A percentile compares a stretch with the other conserved stretches of the same genome.
These are phyloP conservation scores for Prosopis cineraria DNA, from an alignment of 306 rosid species.

Conservation along the genomic window DNA sequence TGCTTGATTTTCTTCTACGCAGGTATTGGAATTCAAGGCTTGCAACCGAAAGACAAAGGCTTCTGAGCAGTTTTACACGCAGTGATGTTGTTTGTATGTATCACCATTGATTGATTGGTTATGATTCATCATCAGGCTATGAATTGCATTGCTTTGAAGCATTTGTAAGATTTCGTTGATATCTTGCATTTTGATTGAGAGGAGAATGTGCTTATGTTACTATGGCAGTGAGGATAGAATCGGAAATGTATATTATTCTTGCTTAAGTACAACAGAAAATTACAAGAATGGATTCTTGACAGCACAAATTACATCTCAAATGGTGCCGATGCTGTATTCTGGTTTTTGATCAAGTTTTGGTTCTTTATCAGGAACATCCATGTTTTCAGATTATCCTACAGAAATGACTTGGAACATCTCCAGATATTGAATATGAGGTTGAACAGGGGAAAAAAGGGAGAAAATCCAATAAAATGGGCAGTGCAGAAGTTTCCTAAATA, in stretches of 20 bases:
- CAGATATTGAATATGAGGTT: conserved; percentile 12
- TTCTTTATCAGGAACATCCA: neutral
- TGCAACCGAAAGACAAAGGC: conserved; percentile 89
- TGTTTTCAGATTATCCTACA: conserved; percentile 5
- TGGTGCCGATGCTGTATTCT: neutral
- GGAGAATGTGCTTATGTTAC: conserved; percentile 3
- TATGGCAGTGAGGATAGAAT: neutral
- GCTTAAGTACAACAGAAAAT: neutral
- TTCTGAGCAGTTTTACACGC: conserved; percentile 64
- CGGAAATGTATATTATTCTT: too few species aligned
- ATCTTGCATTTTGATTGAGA: conserved; percentile 19
- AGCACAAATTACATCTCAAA: conserved; percentile 1
- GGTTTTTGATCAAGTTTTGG: neutral
- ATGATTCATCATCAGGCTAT: neutral
- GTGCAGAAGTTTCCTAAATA: conserved; percentile 17
- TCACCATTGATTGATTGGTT: conserved; percentile 1
- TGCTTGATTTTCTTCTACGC: conserved; percentile 40
- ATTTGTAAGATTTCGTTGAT: conserved; percentile 14
- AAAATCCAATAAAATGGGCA: conserved; percentile 1
- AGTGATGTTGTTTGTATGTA: conserved; percentile 84
- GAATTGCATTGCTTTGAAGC: neutral
- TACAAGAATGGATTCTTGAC: neutral
- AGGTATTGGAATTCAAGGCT: conserved; percentile 98
- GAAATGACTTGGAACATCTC: conserved; percentile 15
- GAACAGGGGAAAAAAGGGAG: neutral